These are phyloP conservation scores for Geranium incanum DNA, from an alignment of 441 rosid genomes.

Conservation along the genomic window DNA sequence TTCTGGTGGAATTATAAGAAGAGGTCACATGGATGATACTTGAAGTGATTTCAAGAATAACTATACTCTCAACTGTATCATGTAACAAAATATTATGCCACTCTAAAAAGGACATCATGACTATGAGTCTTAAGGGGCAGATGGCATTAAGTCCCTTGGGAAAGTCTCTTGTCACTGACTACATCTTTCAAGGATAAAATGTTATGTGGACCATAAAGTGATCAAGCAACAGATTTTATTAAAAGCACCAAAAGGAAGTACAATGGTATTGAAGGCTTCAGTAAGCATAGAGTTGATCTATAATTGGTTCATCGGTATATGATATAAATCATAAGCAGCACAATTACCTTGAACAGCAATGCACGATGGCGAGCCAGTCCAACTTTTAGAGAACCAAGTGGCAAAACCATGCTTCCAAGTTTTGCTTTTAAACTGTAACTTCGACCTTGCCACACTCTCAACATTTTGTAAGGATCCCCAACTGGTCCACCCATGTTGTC, in stretches of 20 bases:
- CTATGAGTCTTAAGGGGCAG: not conserved
- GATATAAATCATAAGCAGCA: constrained; percentile 7
- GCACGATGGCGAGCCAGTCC: constrained; percentile 99
- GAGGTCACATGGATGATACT: too few relatives aligned
- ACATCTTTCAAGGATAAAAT: not conserved
- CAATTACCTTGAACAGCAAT: constrained; percentile 73
- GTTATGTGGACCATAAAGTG: not conserved
- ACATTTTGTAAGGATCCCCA: constrained; percentile 62
- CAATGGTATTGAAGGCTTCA: not conserved
- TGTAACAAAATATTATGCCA: not conserved
- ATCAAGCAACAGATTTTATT: not conserved
- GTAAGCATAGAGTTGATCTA: not conserved
- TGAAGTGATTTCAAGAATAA: not conserved
- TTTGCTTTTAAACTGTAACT: constrained; percentile 77
- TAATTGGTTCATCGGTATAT: not conserved
- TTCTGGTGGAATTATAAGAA: too few relatives aligned
- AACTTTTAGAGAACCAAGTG: constrained; percentile 83
- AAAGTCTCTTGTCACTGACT: not conserved
- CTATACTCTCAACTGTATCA: not conserved
- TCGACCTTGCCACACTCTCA: constrained; percentile 64
- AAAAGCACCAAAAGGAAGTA: not conserved
- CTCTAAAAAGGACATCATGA: not conserved
- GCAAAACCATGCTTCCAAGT: constrained; percentile 93
- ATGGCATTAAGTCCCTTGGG: not conserved
- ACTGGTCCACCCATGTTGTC: constrained; percentile 95